These are phyloP conservation scores for Hypoxylon lenormandii DNA, from an alignment of 495 filamentous ascomycete genomes.

Conservation along the genomic window DNA sequence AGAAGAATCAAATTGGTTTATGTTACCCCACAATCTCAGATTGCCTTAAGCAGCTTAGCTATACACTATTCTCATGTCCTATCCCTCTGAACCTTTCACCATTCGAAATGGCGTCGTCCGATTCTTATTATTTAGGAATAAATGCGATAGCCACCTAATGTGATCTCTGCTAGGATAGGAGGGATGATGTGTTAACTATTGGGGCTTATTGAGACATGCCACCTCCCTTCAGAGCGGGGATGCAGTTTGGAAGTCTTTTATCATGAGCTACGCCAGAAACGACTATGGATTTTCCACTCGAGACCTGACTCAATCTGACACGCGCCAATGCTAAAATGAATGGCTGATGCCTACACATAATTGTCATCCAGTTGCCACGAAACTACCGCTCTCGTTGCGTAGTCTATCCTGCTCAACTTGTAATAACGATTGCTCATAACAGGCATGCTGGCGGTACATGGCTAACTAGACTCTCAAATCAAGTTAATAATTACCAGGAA, in stretches of 20 bases:
- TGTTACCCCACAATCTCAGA: conserved; percentile 40
- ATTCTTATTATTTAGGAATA: too few species aligned
- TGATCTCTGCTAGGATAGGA: background rate
- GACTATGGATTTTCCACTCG: background rate
- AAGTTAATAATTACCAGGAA: background rate
- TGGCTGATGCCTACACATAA: conserved; percentile 5
- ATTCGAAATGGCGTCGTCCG: too few species aligned
- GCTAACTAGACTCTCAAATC: background rate
- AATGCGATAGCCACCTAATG: background rate
- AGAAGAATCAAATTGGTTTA: conserved; percentile 10
- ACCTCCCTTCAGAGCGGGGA: background rate
- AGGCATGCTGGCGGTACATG: background rate
- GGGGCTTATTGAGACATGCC: background rate
- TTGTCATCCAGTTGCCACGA: conserved; percentile 1
- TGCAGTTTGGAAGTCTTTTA: background rate
- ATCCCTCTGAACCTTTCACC: too few species aligned
- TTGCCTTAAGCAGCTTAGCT: conserved; percentile 32
- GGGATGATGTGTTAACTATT: background rate
- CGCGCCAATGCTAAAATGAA: background rate
- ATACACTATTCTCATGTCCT: background rate
- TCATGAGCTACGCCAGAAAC: too few species aligned
- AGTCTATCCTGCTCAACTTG: background rate
- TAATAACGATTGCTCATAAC: background rate
- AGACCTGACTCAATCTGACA: conserved; percentile 20
- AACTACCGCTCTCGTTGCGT: background rate